phyloP scores from a whole-genome alignment of 805 yeast genomes.

The Nakazawaea molendinolei region DNA sequence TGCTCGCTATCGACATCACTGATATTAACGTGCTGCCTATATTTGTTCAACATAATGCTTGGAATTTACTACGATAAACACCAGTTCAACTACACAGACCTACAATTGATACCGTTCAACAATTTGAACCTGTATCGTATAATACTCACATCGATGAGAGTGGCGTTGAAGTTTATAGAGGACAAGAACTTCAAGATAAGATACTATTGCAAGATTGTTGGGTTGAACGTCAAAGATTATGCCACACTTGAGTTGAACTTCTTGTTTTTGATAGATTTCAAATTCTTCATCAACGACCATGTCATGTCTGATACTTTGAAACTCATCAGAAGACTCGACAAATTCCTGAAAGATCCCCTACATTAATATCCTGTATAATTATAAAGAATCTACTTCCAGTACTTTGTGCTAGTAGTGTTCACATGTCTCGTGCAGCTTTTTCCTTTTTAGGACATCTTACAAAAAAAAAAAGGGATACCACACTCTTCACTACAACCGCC shows the following conservation, averaged over 20 bases:
- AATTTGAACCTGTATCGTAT: conserved; percentile 32
- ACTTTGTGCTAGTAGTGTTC: too few species aligned
- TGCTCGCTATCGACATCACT: conserved; percentile 24
- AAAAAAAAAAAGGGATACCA: too few species aligned
- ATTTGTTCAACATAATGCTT: conserved; percentile 23
- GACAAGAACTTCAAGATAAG: conserved; percentile 37
- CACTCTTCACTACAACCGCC: too few species aligned
- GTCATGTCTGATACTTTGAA: conserved; percentile 26
- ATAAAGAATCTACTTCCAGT: too few species aligned
- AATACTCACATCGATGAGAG: conserved; percentile 30
- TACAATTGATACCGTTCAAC: conserved; percentile 25
- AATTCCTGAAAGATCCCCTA: too few species aligned
- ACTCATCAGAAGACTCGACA: conserved; percentile 21
- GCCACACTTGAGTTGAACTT: conserved; percentile 32
- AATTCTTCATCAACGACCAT: conserved; percentile 30
- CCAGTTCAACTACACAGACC: conserved; percentile 4
- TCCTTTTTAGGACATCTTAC: too few species aligned
- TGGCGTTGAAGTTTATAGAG: conserved; percentile 35
- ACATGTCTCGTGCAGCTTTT: too few species aligned
- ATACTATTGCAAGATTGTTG: conserved; percentile 37
- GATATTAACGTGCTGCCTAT: conserved; percentile 24
- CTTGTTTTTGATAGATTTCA: conserved; percentile 35
- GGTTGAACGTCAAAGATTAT: conserved; percentile 33
- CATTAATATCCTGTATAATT: too few species aligned
- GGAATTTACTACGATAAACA: conserved; percentile 15